A percentile compares a stretch with the other conserved stretches of the same genome.
phyloP scores from a whole-genome alignment of 2,329 filamentous ascomycete species.

The Nemania diffusa region DNA sequence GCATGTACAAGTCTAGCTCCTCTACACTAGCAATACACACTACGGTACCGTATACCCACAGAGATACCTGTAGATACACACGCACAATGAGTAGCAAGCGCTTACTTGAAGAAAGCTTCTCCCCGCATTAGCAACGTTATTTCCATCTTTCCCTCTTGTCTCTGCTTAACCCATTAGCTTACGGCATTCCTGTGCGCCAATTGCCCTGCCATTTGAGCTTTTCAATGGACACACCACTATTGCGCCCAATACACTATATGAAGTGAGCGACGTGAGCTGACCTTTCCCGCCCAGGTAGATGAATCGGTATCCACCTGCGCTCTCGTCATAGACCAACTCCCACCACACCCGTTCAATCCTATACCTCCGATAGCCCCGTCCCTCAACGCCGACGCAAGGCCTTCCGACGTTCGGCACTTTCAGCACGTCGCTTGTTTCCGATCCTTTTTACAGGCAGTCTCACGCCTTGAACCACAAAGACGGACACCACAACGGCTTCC shows the following conservation, averaged over 20 bases:
- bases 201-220: conserved; percentile 16
- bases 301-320: conserved; percentile 36
- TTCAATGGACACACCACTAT: conserved; percentile 12
- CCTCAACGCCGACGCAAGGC: conserved; percentile 32
- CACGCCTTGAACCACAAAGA: conserved; percentile 55
- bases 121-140: conserved; percentile 31
- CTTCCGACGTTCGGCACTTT: conserved; percentile 11
- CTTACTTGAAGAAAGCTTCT: conserved; percentile 25
- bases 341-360: conserved; percentile 34
- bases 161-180: conserved; percentile 12
- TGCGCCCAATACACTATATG: conserved; percentile 1
- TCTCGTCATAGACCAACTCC: conserved; percentile 40
- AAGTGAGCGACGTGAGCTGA: conserved; percentile 32
- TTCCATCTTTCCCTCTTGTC: conserved; percentile 4
- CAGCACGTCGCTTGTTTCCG: conserved; percentile 28
- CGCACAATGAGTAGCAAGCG: conserved; percentile 27
- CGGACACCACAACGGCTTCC: conserved; percentile 61
- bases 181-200: conserved; percentile 13
- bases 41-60: neutral
- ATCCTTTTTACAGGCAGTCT: conserved; percentile 35
- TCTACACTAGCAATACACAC: conserved; percentile 9
- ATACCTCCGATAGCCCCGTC: conserved; percentile 45
- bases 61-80: neutral
- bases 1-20: neutral
- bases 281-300: conserved; percentile 19